These are phyloP conservation scores for Spathaspora sp. DNA, from an alignment of 1,139 yeast species.

Conservation along the genomic window DNA sequence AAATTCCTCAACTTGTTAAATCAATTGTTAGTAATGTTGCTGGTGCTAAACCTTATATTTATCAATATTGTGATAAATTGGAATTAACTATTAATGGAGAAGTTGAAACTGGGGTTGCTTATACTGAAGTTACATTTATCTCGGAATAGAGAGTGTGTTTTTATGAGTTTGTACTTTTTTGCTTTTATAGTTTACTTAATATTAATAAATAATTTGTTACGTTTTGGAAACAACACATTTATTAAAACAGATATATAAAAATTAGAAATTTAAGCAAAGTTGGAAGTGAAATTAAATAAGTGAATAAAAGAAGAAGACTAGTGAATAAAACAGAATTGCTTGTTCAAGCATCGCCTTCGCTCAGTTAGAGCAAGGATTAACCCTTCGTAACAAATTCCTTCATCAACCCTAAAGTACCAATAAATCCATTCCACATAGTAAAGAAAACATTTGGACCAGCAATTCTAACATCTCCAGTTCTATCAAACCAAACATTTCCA, in stretches of 20 bases:
- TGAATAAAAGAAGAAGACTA: no score
- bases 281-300: no score
- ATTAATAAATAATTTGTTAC: background rate
- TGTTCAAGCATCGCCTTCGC: background rate
- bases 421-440: constrained; percentile 32
- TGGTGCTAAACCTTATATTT: constrained; percentile 92
- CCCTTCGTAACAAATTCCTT: constrained; percentile 8
- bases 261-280: no score
- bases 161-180: background rate
- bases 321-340: background rate
- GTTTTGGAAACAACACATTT: background rate
- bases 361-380: background rate
- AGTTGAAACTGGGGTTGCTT: constrained; percentile 65
- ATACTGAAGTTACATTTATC: constrained; percentile 82
- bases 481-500: constrained; percentile 37
- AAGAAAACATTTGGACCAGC: constrained; percentile 41
- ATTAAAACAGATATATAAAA: background rate
- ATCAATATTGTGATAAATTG: constrained; percentile 74
- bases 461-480: constrained; percentile 33
- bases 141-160: constrained; percentile 27
- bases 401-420: constrained; percentile 29
- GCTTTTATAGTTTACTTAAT: constrained; percentile 2
- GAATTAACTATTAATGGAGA: constrained; percentile 35
- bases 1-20: constrained; percentile 91
- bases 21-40: constrained; percentile 92